phyloP scores from a whole-genome alignment of 345 rosid species.

The Pugionium cornutum region DNA sequence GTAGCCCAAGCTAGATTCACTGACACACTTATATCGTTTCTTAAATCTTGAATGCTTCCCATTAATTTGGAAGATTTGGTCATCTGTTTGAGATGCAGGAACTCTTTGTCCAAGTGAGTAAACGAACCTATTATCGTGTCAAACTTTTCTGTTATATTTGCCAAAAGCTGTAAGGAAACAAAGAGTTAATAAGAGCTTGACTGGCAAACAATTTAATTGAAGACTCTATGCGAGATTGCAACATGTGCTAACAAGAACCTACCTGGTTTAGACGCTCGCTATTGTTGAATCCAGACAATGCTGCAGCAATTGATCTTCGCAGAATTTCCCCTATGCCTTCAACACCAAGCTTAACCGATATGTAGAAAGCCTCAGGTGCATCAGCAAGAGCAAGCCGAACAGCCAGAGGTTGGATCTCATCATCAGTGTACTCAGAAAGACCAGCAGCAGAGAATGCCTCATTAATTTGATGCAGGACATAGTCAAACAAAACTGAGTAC shows the following conservation, averaged over 20 bases:
- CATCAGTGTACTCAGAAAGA: slow-evolving; percentile 75
- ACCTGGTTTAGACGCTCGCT: slow-evolving; percentile 84
- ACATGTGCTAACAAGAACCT: slow-evolving; percentile 29
- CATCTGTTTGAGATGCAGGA: slow-evolving; percentile 70
- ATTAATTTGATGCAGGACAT: slow-evolving; percentile 81
- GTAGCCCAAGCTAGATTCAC: slow-evolving; percentile 81
- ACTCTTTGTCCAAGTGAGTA: slow-evolving; percentile 88
- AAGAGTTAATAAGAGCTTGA: slow-evolving; percentile 29
- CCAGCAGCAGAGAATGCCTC: slow-evolving; percentile 75
- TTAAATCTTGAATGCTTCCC: slow-evolving; percentile 52
- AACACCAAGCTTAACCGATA: slow-evolving; percentile 90
- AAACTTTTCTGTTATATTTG: slow-evolving; percentile 72
- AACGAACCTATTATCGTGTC: slow-evolving; percentile 77
- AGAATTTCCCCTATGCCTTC: slow-evolving; percentile 94
- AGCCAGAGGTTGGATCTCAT: slow-evolving; percentile 88
- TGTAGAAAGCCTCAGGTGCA: slow-evolving; percentile 95
- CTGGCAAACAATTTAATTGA: slow-evolving; percentile 5
- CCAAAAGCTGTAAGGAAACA: slow-evolving; percentile 70
- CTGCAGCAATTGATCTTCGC: slow-evolving; percentile 80
- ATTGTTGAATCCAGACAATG: slow-evolving; percentile 80
- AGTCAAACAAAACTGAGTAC: slow-evolving; percentile 84
- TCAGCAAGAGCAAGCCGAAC: slow-evolving; percentile 75
- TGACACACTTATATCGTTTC: slow-evolving; percentile 52
- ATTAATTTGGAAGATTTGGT: slow-evolving; percentile 71
- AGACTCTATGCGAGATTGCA: slow-evolving; percentile 15